Conservation (phyloP, 768 basidiomycete species). For the Lentinula edodes region DNA sequence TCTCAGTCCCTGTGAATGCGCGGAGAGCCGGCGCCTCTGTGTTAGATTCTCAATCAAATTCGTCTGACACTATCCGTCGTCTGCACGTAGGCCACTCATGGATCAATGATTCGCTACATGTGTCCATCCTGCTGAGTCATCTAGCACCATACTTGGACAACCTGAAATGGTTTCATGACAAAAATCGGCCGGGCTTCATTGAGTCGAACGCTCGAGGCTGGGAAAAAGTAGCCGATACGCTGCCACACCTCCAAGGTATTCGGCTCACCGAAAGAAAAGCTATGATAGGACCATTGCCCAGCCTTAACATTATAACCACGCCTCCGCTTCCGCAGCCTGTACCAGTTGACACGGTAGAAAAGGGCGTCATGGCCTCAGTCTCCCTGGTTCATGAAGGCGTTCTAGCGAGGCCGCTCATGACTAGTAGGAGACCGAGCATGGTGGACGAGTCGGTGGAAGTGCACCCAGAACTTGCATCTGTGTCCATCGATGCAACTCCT, state of each 20-base stretch:
- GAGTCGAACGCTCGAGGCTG: constrained; percentile 64
- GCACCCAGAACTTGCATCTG: constrained; percentile 29
- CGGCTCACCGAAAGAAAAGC: constrained; percentile 52
- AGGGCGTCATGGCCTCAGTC: constrained; percentile 46
- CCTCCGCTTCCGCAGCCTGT: constrained; percentile 11
- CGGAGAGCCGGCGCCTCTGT: constrained; percentile 37
- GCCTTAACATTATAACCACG: constrained; percentile 1
- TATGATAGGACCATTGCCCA: constrained; percentile 10
- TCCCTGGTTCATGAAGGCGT: constrained; percentile 33
- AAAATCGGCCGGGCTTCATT: constrained; percentile 63
- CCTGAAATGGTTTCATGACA: constrained; percentile 75
- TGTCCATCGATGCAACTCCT: constrained; percentile 51
- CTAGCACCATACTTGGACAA: constrained; percentile 65
- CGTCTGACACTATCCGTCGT: constrained; percentile 63
- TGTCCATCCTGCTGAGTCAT: constrained; percentile 71
- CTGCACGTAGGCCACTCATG: constrained; percentile 75
- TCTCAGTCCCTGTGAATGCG: constrained; percentile 63
- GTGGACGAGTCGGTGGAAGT: constrained; percentile 34
- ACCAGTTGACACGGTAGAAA: constrained; percentile 33
- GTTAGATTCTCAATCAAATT: constrained; percentile 39
- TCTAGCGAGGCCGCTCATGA: constrained; percentile 31
- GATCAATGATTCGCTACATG: constrained; percentile 62
- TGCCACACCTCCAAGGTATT: constrained; percentile 68
- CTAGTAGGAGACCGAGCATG: constrained; percentile 25
- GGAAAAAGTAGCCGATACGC: constrained; percentile 62